phyloP scores from a whole-genome alignment of 1,284 basidiomycete genomes.

The Pulveroboletus sp. region DNA sequence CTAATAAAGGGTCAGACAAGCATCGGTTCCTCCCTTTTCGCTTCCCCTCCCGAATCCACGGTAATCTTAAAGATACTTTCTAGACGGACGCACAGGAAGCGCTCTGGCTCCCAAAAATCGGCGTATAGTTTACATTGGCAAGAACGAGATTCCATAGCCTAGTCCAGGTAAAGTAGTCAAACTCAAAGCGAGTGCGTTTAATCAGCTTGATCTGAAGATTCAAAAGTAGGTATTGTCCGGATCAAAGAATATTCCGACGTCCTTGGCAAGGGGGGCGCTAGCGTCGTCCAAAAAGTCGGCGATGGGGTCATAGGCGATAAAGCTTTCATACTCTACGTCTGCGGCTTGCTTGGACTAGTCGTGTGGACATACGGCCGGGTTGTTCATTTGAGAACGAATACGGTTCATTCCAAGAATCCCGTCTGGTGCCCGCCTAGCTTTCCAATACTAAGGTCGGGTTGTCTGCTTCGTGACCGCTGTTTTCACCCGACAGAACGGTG shows the following conservation, averaged over 20 bases:
- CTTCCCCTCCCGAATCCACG: not conserved
- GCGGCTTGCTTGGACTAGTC: not conserved
- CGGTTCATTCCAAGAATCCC: slow-evolving; percentile 12
- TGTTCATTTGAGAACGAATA: slow-evolving; percentile 7
- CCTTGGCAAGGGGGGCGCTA: slow-evolving; percentile 20
- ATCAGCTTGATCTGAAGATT: slow-evolving; percentile 7
- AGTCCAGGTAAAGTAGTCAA: slow-evolving; percentile 25
- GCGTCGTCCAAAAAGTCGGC: slow-evolving; percentile 16
- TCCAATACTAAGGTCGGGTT: slow-evolving; percentile 1
- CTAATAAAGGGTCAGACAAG: not conserved
- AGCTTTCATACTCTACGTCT: not conserved
- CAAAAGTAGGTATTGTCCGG: slow-evolving; percentile 8
- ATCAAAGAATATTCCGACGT: slow-evolving; percentile 8
- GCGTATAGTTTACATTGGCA: slow-evolving; percentile 16
- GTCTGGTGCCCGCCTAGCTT: slow-evolving; percentile 1
- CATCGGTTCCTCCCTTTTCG: not conserved
- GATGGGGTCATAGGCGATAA: slow-evolving; percentile 14
- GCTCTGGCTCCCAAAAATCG: slow-evolving; percentile 22
- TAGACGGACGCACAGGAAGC: slow-evolving; percentile 17
- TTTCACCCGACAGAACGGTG: not conserved
- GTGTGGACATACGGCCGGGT: not conserved
- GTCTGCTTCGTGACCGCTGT: too few species aligned
- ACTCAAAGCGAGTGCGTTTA: slow-evolving; percentile 16
- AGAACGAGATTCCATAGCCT: slow-evolving; percentile 15
- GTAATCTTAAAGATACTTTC: not conserved